Base-by-base conservation (phyloP, 352 stramenopile genomes). In the Phytophthora crassamura region DNA sequence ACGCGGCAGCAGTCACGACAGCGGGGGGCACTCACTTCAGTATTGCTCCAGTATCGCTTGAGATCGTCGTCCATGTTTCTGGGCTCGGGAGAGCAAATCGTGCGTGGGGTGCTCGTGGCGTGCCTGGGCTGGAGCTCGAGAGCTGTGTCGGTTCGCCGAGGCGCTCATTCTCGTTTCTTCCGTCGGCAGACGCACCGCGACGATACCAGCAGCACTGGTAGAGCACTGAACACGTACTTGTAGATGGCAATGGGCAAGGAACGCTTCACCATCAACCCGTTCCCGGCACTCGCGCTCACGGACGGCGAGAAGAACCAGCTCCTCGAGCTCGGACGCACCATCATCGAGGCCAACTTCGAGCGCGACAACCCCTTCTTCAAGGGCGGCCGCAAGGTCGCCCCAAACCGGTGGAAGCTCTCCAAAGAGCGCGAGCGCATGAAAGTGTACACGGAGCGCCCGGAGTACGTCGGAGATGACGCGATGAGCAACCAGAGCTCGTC, bases 181-280 rank as follows among this genome's bases (percentile, higher is more conserved):
- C 58, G 35, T 52, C 32, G 40, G 10, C 12, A 43, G 15, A 10
- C 62, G 36, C 38, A 56, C 54, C 25, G 34, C 62, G 59, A 50
- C 20, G 34, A n/a, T 15, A 16, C 16, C 4, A 30, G 18, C 46
- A 16, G 34, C 25, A 55, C 43, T 54, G 34, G 41, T 63, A 34
- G 25, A 50, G 39, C 51, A 59, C 11, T 28, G 30, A 51, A 45
- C 32, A 14, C 32, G 14, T 33, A 45, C 16, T 40, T 39, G 38
- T n/a, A 34, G n/a, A 25, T 41, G 43, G 32, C 45, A 53, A 75
- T 75, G 67, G 42, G 49, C 42, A 69, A 51, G 22, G 68, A 76
- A 18, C 57, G 68, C 22, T 76, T 76, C 49, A 72, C 57, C 14
- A 69, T 76, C 38, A 77, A 77, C 57, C 70, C 66, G 61, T 78